A percentile compares a stretch with the other conserved stretches of the same genome.
Evolutionary conservation across 805 yeast genomes (phyloP).

Genomic region (Spathaspora gorwiae): DNA sequence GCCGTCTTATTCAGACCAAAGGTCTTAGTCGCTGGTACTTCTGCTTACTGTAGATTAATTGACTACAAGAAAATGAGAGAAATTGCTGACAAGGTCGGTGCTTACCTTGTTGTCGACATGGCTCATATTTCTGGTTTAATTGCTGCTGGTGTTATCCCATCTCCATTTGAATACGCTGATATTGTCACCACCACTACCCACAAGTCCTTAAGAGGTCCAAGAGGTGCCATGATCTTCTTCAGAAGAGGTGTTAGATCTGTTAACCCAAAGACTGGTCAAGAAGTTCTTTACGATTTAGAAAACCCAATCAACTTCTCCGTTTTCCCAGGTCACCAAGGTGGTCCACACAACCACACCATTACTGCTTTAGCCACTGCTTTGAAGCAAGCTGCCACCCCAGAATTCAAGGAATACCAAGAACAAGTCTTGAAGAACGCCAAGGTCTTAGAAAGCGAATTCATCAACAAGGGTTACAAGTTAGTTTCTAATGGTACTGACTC

Average conservation of each 20-base stretch:
- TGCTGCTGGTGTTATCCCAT: slow-evolving; percentile 89
- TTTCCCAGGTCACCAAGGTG: slow-evolving; percentile 99
- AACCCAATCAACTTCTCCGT: slow-evolving; percentile 91
- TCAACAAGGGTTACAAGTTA: slow-evolving; percentile 61
- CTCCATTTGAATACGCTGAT: slow-evolving; percentile 91
- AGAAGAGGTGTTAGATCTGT: slow-evolving; percentile 88
- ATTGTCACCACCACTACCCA: slow-evolving; percentile 97
- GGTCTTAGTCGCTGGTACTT: slow-evolving; percentile 92
- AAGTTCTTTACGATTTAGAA: slow-evolving; percentile 81
- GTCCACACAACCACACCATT: slow-evolving; percentile 98
- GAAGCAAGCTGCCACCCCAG: slow-evolving; percentile 86
- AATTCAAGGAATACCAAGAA: slow-evolving; percentile 80
- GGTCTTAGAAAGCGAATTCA: slow-evolving; percentile 66
- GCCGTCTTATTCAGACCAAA: slow-evolving; percentile 91
- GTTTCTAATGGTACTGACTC: slow-evolving; percentile 95
- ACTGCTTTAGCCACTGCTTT: slow-evolving; percentile 94
- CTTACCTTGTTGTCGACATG: slow-evolving; percentile 91
- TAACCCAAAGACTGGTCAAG: slow-evolving; percentile 77
- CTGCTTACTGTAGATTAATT: slow-evolving; percentile 87
- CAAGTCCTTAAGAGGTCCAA: slow-evolving; percentile 96
- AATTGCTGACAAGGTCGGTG: slow-evolving; percentile 90
- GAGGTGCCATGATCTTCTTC: slow-evolving; percentile 97
- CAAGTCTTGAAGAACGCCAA: slow-evolving; percentile 79
- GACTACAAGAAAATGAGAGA: slow-evolving; percentile 87
- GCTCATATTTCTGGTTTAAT: slow-evolving; percentile 96